phyloP scores from a whole-genome alignment of 2,329 filamentous ascomycete genomes.

The Beauveria sp. region DNA sequence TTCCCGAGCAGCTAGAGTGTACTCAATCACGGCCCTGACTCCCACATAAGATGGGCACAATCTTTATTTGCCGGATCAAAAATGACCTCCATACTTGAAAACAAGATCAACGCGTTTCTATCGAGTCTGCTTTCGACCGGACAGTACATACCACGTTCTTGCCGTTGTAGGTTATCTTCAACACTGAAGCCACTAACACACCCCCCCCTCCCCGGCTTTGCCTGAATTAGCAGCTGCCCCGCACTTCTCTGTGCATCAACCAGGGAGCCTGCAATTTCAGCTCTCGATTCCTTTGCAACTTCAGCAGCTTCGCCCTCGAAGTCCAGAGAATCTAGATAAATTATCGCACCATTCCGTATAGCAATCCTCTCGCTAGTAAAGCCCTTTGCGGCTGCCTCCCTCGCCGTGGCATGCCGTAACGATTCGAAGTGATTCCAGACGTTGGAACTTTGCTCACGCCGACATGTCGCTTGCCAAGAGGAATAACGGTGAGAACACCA shows the following conservation, averaged over 20 bases:
- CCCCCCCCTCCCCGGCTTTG: not conserved
- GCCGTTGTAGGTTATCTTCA: no score
- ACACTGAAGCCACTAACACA: no score
- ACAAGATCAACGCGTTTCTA: no score
- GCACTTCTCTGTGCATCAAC: slow-evolving; percentile 1
- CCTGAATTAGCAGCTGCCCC: not conserved
- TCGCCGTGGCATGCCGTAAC: not conserved
- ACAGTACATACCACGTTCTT: no score
- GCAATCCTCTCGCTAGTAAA: not conserved
- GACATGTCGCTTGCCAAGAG: slow-evolving; percentile 22
- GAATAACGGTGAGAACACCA: slow-evolving; percentile 17
- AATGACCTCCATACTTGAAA: no score
- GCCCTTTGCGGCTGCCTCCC: not conserved
- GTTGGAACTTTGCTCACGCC: not conserved
- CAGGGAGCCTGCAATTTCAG: not conserved
- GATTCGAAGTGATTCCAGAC: not conserved
- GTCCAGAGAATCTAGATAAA: not conserved
- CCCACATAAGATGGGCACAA: no score
- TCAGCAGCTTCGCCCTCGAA: not conserved
- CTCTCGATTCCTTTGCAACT: not conserved
- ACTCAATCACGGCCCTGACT: no score
- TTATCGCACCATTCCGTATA: not conserved
- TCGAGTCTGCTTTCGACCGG: no score
- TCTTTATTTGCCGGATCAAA: no score
- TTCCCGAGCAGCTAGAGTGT: no score